Base-by-base conservation (phyloP, 768 basidiomycete species). In the Tylopilus sp. region DNA sequence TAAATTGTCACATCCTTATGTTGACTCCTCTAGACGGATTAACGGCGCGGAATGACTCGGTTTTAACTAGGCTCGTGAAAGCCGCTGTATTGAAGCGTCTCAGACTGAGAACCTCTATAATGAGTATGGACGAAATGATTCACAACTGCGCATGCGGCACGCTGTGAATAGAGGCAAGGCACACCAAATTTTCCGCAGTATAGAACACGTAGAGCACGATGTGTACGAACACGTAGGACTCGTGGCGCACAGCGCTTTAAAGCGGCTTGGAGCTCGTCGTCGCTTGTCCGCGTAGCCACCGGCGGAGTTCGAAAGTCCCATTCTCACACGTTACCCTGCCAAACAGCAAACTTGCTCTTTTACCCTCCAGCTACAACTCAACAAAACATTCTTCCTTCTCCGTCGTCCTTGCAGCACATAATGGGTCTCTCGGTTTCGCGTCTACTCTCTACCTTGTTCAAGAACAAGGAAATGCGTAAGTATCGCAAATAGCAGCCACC, bases 401-500 rank as follows among this genome's bases (percentile, higher is more conserved):
- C 59, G 56, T 58, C 63, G 64, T 63, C 59, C 59, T 65, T 64
- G 59, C 57, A 63, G 54, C 47, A 66, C 74, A 73, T 62, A 70
- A 91, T 91, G 89, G 89, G 89, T 82, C 74, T 91, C 55, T 79
- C 81, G 13, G 73, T 91, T 55, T 91, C 88, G 60, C 75, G 75
- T 60, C 71, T 94, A 42, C 82, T 98, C 65, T 78, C 82, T 44
- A 81, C 82, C 70, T 81, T 99, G 68, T 94, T 98, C 65, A 95
- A 94, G 74, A 98, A 97, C 81, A 95, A 88, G 83, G 95, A 99
- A 77, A 98, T 99, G 95, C 93, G 95, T 97, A 73, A 71, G 95
- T 75, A 57, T 63, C 55, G 54, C 59, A 61, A 40, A 18, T 50
- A 38, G 10, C 30, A 6, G 20, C 9, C 26, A 5, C 33, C 58